Evolutionary conservation across 2,329 filamentous ascomycete genomes (phyloP), one percentile per base, ranked within the genome.

Genomic region (Botryotinia globosa): DNA sequence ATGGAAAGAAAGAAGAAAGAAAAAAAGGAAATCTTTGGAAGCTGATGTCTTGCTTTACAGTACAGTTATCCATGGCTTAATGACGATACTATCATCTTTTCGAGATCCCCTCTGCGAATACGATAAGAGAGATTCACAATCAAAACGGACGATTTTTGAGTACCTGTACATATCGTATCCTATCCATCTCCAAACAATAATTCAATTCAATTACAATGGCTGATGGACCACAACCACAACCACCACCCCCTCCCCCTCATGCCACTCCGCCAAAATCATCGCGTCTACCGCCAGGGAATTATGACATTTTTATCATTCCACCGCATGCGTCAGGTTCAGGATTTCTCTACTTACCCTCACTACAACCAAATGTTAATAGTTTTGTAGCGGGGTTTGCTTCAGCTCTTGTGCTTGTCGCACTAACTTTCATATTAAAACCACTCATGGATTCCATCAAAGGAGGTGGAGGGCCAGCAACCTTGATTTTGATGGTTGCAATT

Each of bases 251-350:
- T 77, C 94, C 94, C 80, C 94, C 93, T 75, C 94, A 97, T 84
- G 94, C 94, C 82, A 87, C 90, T 80, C 91, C 90, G 77, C 92
- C 93, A 67, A 91, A 91, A 81, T 88, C 88, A 32, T 85, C 85
- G 39, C 91, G 92, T 72, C 85, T 98, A 65, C 95, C 95, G 4
- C 87, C 92, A 1, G 94, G 95, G 72, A 97, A 96, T 81, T 98
- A 97, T 83, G 95, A 98, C 84, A 97, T 98, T 80, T 98, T 98
- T 84, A 92, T 98, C 81, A 94, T 98, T 79, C 95, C 95, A 12
- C 93, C 94, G 64, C 94, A 97, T 82, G 95, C 94, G 18, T 88
- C 94, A 10, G 95, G 95, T 70, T 89, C 90, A 0, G 95, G 95
- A 48, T 98, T 98, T 82, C 85, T 98, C 42, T 98, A 98, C 82